These are phyloP conservation scores for Silene vulgaris DNA, from an alignment of 179 eudicot species.

Conservation along the genomic window DNA sequence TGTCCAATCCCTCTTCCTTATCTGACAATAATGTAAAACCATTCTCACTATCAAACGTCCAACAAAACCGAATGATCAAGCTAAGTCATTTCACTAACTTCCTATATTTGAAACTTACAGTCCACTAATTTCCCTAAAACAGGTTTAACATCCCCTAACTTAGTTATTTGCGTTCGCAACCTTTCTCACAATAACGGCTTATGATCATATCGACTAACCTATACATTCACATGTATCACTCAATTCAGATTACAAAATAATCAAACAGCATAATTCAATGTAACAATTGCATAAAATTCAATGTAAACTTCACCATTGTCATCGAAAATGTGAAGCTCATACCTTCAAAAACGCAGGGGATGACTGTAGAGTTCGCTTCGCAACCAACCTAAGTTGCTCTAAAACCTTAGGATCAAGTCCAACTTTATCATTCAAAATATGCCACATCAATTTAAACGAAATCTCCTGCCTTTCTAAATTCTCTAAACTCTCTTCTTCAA, in stretches of 20 bases:
- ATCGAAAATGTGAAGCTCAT: not conserved
- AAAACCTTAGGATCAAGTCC: constrained; percentile 49
- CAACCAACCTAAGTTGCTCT: constrained; percentile 64
- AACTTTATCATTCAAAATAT: constrained; percentile 51
- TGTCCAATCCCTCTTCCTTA: constrained; percentile 90
- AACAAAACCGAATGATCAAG: not conserved
- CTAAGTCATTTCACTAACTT: constrained; percentile 1
- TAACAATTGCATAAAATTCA: not conserved
- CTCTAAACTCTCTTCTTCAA: constrained; percentile 79
- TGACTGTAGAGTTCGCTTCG: constrained; percentile 69
- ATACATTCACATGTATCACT: not conserved
- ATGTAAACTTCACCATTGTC: not conserved
- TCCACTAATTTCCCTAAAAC: not conserved
- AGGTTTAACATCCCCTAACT: not conserved
- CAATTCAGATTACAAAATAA: not conserved
- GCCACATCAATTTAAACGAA: constrained; percentile 59
- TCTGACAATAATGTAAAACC: constrained; percentile 45
- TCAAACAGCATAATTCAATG: not conserved
- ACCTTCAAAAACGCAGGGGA: constrained; percentile 76
- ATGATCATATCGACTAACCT: not conserved
- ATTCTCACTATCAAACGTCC: constrained; percentile 11
- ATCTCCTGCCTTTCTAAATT: constrained; percentile 75
- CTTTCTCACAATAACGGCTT: not conserved
- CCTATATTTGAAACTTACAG: not conserved
- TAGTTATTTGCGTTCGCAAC: not conserved